Evolutionary conservation across 495 filamentous ascomycete genomes (phyloP).

Genomic region (Trichoderma orchidacearum): DNA sequence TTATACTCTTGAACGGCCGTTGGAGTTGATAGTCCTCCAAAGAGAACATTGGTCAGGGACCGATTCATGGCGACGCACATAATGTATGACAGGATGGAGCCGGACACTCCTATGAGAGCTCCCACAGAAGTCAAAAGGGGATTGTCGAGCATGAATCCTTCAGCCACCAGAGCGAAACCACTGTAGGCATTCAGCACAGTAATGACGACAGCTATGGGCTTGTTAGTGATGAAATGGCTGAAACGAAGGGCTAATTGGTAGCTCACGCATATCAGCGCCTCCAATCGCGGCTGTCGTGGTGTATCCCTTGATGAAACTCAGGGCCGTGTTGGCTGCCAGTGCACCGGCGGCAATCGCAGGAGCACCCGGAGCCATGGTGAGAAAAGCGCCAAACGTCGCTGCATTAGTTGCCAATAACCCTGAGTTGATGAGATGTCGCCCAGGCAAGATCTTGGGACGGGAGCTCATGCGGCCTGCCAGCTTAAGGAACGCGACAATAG

Average conservation of each 20-base stretch:
- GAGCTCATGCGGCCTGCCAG: slow-evolving; percentile 66
- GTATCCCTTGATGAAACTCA: slow-evolving; percentile 70
- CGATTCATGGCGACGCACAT: slow-evolving; percentile 78
- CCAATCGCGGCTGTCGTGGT: slow-evolving; percentile 75
- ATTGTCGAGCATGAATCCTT: slow-evolving; percentile 80
- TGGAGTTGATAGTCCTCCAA: slow-evolving; percentile 58
- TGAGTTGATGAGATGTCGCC: slow-evolving; percentile 56
- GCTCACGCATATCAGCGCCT: slow-evolving; percentile 64
- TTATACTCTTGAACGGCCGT: slow-evolving; percentile 42
- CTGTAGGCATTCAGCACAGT: slow-evolving; percentile 78
- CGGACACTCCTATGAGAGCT: slow-evolving; percentile 66
- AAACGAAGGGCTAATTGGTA: no score
- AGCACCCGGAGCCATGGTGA: slow-evolving; percentile 60
- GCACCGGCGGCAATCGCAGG: slow-evolving; percentile 61
- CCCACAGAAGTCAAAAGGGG: slow-evolving; percentile 66
- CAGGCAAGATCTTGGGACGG: slow-evolving; percentile 50
- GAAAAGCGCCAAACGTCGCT: slow-evolving; percentile 65
- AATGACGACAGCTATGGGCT: slow-evolving; percentile 50
- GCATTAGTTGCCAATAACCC: slow-evolving; percentile 56
- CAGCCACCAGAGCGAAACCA: slow-evolving; percentile 69
- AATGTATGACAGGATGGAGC: slow-evolving; percentile 72
- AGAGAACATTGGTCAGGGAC: slow-evolving; percentile 66
- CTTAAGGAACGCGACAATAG: slow-evolving; percentile 70
- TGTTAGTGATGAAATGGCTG: neutral
- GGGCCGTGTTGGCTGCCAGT: slow-evolving; percentile 53